These are phyloP conservation scores for Diphasiastrum complanatum DNA, from an alignment of 83 land plant genomes.

Conservation along the genomic window DNA sequence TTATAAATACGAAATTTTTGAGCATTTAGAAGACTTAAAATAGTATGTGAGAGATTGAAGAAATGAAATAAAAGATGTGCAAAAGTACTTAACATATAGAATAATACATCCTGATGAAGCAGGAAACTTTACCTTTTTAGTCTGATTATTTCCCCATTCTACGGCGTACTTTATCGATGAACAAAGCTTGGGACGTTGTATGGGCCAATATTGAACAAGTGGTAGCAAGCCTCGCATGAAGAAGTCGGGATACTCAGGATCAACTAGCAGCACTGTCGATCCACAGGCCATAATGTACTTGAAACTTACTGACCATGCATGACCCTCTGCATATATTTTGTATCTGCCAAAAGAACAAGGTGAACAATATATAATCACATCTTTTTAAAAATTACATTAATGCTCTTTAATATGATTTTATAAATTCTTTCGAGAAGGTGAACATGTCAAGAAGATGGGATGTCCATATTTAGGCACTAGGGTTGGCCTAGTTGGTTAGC, in stretches of 20 bases:
- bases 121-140: constrained; percentile 23
- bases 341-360: constrained; percentile 23
- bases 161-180: constrained; percentile 44
- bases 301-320: constrained; percentile 61
- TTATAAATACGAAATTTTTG: background rate
- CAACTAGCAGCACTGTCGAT: constrained; percentile 30
- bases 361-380: background rate
- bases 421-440: background rate
- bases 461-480: too few species aligned
- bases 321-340: constrained; percentile 49
- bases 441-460: too few species aligned
- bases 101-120: background rate
- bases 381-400: background rate
- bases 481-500: too few species aligned
- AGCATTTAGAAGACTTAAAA: background rate
- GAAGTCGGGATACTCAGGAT: constrained; percentile 42
- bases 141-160: constrained; percentile 52
- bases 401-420: background rate
- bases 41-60: background rate
- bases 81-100: constrained; percentile 1
- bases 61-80: background rate
- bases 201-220: constrained; percentile 40
- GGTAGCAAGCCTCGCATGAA: constrained; percentile 46
- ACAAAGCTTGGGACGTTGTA: constrained; percentile 24
- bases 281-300: constrained; percentile 62